Evolutionary conservation across 148 eudicot species (phyloP).

Genomic region (Chenopodium suecicum): DNA sequence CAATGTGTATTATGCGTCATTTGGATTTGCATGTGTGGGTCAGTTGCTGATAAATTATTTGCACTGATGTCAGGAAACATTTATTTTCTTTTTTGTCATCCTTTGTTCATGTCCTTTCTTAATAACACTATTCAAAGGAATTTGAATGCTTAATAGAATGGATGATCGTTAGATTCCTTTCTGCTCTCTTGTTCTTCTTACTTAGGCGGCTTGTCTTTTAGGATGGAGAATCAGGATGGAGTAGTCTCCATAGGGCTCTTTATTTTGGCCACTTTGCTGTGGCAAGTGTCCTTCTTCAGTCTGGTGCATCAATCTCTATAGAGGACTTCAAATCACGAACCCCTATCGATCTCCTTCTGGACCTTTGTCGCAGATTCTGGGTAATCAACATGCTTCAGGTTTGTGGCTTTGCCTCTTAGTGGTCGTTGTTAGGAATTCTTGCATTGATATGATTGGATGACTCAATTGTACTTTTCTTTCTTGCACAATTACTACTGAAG

Average conservation of each 20-base stretch:
- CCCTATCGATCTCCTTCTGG: slow-evolving; percentile 96
- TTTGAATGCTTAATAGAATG: neutral
- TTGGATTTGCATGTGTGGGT: neutral
- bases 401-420: slow-evolving; percentile 3
- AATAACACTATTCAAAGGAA: neutral
- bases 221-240: slow-evolving; percentile 99
- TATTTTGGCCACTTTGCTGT: slow-evolving; percentile 96
- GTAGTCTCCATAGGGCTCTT: slow-evolving; percentile 94
- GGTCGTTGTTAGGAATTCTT: slow-evolving; percentile 7
- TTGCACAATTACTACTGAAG: slow-evolving; percentile 69
- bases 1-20: neutral
- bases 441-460: slow-evolving; percentile 5
- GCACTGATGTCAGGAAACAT: neutral
- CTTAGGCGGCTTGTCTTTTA: slow-evolving; percentile 20
- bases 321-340: slow-evolving; percentile 88
- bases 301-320: slow-evolving; percentile 69
- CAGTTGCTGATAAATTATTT: neutral
- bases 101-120: neutral
- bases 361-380: slow-evolving; percentile 66
- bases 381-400: slow-evolving; percentile 61
- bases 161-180: slow-evolving; percentile 15
- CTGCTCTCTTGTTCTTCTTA: slow-evolving; percentile 2
- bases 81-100: neutral
- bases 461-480: neutral
- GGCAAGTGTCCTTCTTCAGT: slow-evolving; percentile 78